These are phyloP conservation scores for Penicillium frequentans DNA, from an alignment of 2,329 filamentous ascomycete genomes.

Conservation along the genomic window DNA sequence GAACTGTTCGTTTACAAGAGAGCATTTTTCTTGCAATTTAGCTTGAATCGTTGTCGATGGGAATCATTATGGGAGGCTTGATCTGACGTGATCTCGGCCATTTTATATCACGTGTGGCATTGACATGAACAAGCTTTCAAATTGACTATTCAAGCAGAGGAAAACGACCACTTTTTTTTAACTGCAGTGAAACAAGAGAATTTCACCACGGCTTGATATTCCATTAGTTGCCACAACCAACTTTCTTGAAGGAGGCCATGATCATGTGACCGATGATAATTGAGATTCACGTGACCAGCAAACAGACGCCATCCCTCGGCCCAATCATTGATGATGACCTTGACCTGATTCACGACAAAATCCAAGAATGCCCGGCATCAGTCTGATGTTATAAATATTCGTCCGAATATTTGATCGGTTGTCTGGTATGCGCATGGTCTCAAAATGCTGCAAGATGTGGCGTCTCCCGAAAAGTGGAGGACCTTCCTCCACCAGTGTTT, in stretches of 20 bases:
- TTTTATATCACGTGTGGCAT: no score
- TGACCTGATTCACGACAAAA: slow-evolving; percentile 7
- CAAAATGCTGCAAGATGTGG: slow-evolving; percentile 24
- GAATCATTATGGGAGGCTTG: no score
- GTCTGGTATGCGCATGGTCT: not conserved
- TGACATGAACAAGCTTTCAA: no score
- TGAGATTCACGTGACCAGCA: slow-evolving; percentile 6
- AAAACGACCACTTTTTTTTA: not conserved
- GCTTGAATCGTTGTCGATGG: no score
- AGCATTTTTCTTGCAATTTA: no score
- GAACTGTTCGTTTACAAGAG: no score
- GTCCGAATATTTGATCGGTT: not conserved
- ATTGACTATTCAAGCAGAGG: not conserved
- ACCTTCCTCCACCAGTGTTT: slow-evolving; percentile 39
- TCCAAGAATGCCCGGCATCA: slow-evolving; percentile 5
- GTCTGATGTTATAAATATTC: not conserved
- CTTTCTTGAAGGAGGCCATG: not conserved
- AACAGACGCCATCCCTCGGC: slow-evolving; percentile 15
- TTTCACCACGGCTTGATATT: not conserved
- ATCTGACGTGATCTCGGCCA: no score
- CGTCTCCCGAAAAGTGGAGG: slow-evolving; percentile 37
- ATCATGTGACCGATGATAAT: not conserved
- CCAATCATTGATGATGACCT: slow-evolving; percentile 11
- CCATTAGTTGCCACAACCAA: not conserved
- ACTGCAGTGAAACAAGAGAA: not conserved